phyloP scores from a whole-genome alignment of 1,139 yeast species.

The Lodderomyces jiufengensis region DNA sequence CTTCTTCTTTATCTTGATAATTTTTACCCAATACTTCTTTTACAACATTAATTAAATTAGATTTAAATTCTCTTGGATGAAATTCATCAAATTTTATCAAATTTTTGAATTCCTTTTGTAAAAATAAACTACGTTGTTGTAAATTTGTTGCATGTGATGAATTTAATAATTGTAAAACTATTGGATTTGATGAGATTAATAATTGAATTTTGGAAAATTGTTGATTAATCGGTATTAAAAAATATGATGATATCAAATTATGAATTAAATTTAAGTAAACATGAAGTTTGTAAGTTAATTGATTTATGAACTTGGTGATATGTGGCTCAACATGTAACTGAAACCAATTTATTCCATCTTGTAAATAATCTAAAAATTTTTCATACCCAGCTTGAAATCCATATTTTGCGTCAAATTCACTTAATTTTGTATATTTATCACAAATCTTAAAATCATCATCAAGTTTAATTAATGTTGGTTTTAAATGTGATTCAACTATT shows the following conservation, averaged over 20 bases:
- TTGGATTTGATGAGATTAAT: neutral
- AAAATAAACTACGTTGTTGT: constrained; percentile 21
- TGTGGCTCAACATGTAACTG: too few relatives aligned
- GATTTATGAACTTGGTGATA: too few relatives aligned
- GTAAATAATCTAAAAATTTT: too few relatives aligned
- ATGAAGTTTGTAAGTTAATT: too few relatives aligned
- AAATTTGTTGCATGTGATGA: constrained; percentile 13
- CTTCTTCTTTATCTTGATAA: constrained; percentile 10
- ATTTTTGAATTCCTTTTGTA: constrained; percentile 28
- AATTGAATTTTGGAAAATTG: neutral
- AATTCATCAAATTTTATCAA: constrained; percentile 22
- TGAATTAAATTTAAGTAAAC: too few relatives aligned
- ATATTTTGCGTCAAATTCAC: constrained; percentile 6
- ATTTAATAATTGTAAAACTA: constrained; percentile 4
- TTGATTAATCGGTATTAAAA: neutral
- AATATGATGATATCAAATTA: neutral
- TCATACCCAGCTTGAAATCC: constrained; percentile 3
- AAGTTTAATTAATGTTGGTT: constrained; percentile 8
- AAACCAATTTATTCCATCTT: too few relatives aligned
- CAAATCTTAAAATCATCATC: constrained; percentile 7
- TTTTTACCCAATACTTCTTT: constrained; percentile 19
- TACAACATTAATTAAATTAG: constrained; percentile 20
- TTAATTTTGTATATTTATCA: neutral
- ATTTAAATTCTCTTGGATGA: constrained; percentile 10
- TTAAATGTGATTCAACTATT: constrained; percentile 9